These are phyloP conservation scores for Harringtonia lauricola DNA, from an alignment of 2,329 filamentous ascomycete species.

Conservation along the genomic window DNA sequence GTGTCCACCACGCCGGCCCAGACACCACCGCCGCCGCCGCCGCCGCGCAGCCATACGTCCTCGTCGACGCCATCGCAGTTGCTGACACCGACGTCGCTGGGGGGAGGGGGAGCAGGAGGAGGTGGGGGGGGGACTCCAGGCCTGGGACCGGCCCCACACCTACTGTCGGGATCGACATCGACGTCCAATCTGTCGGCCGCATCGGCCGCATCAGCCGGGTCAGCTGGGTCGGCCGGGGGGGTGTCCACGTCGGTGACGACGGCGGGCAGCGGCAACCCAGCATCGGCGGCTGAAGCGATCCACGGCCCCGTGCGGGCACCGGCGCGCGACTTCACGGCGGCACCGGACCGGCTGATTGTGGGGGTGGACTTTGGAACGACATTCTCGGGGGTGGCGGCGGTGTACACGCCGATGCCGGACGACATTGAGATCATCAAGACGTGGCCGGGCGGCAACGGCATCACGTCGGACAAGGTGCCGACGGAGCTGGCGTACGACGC, in stretches of 20 bases:
- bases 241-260: too few relatives aligned
- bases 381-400: conserved; percentile 64
- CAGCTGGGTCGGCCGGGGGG: too few relatives aligned
- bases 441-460: conserved; percentile 75
- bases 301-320: conserved; percentile 49
- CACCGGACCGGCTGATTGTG: conserved; percentile 58
- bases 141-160: too few relatives aligned
- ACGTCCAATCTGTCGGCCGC: too few relatives aligned
- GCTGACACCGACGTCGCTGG: conserved; percentile 7
- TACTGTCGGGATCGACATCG: not conserved
- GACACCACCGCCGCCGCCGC: conserved; percentile 8
- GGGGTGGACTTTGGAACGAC: conserved; percentile 81
- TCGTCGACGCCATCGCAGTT: conserved; percentile 3
- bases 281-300: conserved; percentile 50
- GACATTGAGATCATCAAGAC: conserved; percentile 77
- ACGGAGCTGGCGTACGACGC: conserved; percentile 61
- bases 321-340: conserved; percentile 36
- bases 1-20: not conserved
- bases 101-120: too few relatives aligned
- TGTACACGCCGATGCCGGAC: conserved; percentile 66
- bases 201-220: too few relatives aligned
- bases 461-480: conserved; percentile 80
- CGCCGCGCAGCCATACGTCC: conserved; percentile 6
- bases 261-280: conserved; percentile 8
- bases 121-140: too few relatives aligned